Conservation (phyloP, 2,329 filamentous ascomycete genomes). For the Claviceps sp. region DNA sequence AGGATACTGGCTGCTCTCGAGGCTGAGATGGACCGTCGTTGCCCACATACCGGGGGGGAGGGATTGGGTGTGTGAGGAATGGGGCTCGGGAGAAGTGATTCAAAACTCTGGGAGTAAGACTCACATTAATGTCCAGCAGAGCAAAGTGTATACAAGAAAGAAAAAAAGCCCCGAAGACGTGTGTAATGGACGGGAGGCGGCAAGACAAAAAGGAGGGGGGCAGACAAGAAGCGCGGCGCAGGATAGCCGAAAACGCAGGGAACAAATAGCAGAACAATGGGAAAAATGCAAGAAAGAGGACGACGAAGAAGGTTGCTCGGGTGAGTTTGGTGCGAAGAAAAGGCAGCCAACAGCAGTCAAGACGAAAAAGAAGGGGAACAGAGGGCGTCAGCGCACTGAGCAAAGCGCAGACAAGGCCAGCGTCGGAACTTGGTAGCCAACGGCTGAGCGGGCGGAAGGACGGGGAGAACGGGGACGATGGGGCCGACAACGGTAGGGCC, state of each 20-base stretch:
- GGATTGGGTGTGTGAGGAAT: constrained; percentile 12
- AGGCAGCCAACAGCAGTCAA: neutral
- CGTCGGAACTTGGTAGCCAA: neutral
- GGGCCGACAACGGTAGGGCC: neutral
- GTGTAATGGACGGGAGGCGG: neutral
- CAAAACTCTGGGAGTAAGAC: constrained; percentile 9
- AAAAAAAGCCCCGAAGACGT: neutral
- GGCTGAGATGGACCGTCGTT: neutral
- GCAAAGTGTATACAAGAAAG: constrained; percentile 3
- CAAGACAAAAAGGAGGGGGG: neutral
- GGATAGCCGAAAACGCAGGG: neutral
- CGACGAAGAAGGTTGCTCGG: neutral
- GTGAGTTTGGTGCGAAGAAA: constrained; percentile 1
- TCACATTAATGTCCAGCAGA: constrained; percentile 23
- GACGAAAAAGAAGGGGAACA: neutral
- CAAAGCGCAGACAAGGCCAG: neutral
- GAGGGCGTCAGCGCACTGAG: neutral
- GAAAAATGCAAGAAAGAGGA: neutral
- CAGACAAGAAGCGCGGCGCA: neutral
- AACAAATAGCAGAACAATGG: neutral
- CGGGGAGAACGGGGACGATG: neutral
- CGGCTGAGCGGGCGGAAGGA: neutral
- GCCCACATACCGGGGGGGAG: neutral
- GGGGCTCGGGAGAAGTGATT: constrained; percentile 8
- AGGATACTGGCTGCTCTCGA: neutral